A percentile compares a stretch with the other conserved stretches of the same genome.
Conservation (phyloP, 2,329 filamentous ascomycete species). For the Hymenoscyphus linearis region DNA sequence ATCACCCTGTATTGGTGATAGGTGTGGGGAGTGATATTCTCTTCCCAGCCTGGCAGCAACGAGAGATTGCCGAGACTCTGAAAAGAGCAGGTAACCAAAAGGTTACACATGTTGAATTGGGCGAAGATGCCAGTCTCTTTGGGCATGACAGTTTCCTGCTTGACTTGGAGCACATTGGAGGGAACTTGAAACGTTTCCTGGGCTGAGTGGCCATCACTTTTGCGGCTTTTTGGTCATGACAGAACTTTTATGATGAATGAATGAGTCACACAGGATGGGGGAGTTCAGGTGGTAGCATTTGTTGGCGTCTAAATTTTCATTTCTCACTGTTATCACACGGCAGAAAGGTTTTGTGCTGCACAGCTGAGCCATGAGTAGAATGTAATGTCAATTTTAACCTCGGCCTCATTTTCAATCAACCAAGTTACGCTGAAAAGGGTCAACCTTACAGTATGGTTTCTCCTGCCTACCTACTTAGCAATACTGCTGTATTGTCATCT, state of each 20-base stretch:
- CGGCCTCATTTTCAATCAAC: too few species aligned
- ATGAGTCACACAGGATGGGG: slow-evolving; percentile 6
- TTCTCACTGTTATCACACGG: not conserved
- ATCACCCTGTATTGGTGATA: slow-evolving; percentile 81
- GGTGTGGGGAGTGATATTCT: slow-evolving; percentile 94
- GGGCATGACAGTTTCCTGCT: slow-evolving; percentile 95
- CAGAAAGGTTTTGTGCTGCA: not conserved
- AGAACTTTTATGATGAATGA: not conserved
- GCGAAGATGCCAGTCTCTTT: slow-evolving; percentile 90
- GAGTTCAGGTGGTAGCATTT: slow-evolving; percentile 1
- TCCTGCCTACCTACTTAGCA: too few species aligned
- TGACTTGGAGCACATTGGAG: slow-evolving; percentile 87
- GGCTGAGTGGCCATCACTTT: slow-evolving; percentile 37
- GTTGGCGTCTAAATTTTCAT: not conserved
- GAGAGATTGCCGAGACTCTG: slow-evolving; percentile 83
- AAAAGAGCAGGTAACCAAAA: slow-evolving; percentile 69
- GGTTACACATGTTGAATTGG: slow-evolving; percentile 85
- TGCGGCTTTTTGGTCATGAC: not conserved
- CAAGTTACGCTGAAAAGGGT: too few species aligned
- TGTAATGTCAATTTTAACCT: not conserved
- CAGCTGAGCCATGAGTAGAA: not conserved
- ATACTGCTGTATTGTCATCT: too few species aligned
- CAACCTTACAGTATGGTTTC: too few species aligned
- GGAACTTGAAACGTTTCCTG: slow-evolving; percentile 74
- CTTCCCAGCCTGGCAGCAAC: slow-evolving; percentile 97